Percentiles rank a stretch among this genome's conserved stretches.
phyloP scores from a whole-genome alignment of 2,329 filamentous ascomycete species.

The Septoria linicola region DNA sequence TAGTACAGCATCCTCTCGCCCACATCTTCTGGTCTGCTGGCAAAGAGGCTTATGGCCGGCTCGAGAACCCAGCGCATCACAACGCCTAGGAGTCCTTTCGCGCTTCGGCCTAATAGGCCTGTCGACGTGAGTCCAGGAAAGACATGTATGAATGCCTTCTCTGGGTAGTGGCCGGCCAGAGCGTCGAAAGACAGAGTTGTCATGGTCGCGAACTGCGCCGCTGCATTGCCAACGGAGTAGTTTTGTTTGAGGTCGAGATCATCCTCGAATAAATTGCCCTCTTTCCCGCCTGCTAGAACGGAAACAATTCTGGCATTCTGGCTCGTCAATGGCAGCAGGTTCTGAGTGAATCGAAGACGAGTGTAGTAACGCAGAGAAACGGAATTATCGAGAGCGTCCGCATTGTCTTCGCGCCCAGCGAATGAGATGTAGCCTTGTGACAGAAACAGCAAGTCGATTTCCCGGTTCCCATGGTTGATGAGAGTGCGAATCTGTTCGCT shows the following conservation, averaged over 20 bases:
- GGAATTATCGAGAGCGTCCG: constrained; percentile 29
- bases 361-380: constrained; percentile 31
- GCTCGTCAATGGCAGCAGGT: constrained; percentile 14
- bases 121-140: constrained; percentile 29
- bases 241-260: constrained; percentile 27
- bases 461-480: constrained; percentile 24
- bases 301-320: constrained; percentile 22
- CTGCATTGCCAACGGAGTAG: constrained; percentile 17
- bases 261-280: constrained; percentile 24
- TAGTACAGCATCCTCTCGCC: constrained; percentile 28
- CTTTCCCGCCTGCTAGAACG: constrained; percentile 28
- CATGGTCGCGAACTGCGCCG: constrained; percentile 22
- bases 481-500: constrained; percentile 31
- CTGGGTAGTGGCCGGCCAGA: constrained; percentile 21
- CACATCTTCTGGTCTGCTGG: constrained; percentile 17
- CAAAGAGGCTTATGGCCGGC: constrained; percentile 17
- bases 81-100: constrained; percentile 14
- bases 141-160: constrained; percentile 24
- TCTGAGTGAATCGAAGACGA: constrained; percentile 27
- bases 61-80: constrained; percentile 20
- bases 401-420: constrained; percentile 28
- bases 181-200: constrained; percentile 28
- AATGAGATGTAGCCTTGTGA: constrained; percentile 41
- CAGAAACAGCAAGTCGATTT: constrained; percentile 45
- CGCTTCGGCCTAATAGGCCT: constrained; percentile 18